These are phyloP conservation scores for Vanrija sp. DNA, from an alignment of 1,284 basidiomycete genomes.

Conservation along the genomic window DNA sequence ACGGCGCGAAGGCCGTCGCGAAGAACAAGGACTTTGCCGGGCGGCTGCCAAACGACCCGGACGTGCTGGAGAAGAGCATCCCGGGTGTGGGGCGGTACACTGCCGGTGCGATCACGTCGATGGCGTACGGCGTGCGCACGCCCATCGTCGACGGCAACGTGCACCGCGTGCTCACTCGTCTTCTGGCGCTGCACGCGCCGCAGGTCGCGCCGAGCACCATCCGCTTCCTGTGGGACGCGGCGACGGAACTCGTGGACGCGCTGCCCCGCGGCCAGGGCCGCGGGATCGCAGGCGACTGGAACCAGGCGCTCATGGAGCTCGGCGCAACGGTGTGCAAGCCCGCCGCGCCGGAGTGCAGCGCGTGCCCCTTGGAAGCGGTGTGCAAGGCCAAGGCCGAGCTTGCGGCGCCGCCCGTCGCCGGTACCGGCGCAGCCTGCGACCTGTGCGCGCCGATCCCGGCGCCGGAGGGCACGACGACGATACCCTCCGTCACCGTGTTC, in stretches of 20 bases:
- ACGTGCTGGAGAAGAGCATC: slow-evolving; percentile 75
- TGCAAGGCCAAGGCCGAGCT: slow-evolving; percentile 64
- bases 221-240: slow-evolving; percentile 76
- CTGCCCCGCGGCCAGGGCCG: slow-evolving; percentile 37
- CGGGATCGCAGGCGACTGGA: slow-evolving; percentile 66
- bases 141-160: slow-evolving; percentile 93
- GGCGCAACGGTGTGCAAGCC: slow-evolving; percentile 88
- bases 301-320: slow-evolving; percentile 63
- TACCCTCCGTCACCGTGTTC: slow-evolving; percentile 61
- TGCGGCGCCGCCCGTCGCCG: slow-evolving; percentile 16
- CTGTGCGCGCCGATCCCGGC: slow-evolving; percentile 65
- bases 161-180: slow-evolving; percentile 70
- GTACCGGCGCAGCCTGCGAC: slow-evolving; percentile 62
- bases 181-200: slow-evolving; percentile 74
- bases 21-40: slow-evolving; percentile 54
- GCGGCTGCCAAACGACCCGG: slow-evolving; percentile 71
- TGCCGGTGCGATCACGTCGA: slow-evolving; percentile 73
- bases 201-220: slow-evolving; percentile 73
- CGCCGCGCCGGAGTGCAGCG: slow-evolving; percentile 65
- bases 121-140: slow-evolving; percentile 77
- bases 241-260: slow-evolving; percentile 62
- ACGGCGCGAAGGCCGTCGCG: slow-evolving; percentile 72
- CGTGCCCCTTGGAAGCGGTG: slow-evolving; percentile 65
- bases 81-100: slow-evolving; percentile 91
- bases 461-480: slow-evolving; percentile 9